These are phyloP conservation scores for Paulownia fortunei DNA, from an alignment of 257 asterid genomes.

Conservation along the genomic window DNA sequence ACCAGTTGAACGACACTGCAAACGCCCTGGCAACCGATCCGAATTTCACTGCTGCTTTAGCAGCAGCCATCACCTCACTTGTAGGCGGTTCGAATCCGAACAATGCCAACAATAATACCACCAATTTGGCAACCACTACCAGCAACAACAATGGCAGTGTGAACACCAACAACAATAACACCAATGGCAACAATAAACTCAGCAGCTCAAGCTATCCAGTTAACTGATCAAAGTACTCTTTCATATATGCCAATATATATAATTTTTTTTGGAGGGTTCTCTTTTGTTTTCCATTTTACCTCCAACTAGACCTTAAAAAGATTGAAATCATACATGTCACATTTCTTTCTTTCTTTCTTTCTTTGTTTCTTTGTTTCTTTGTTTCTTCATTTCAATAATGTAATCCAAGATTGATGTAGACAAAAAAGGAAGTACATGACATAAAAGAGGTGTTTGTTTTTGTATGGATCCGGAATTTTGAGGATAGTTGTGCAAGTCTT, in stretches of 20 bases:
- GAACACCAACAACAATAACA: constrained; percentile 42
- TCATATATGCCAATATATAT: constrained; percentile 27
- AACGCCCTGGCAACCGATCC: background rate
- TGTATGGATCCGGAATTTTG: constrained; percentile 47
- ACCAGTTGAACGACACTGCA: background rate
- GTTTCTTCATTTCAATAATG: constrained; percentile 44
- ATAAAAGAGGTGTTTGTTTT: too few species aligned
- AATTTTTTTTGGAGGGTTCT: constrained; percentile 28
- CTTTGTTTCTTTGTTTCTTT: too few species aligned
- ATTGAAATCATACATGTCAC: background rate
- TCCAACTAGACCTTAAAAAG: too few species aligned
- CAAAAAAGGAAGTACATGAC: background rate
- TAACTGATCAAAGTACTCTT: constrained; percentile 37
- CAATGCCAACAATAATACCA: constrained; percentile 26
- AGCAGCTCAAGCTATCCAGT: constrained; percentile 48
- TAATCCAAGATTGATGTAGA: constrained; percentile 23
- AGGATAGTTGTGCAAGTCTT: too few species aligned
- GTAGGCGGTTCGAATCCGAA: constrained; percentile 54
- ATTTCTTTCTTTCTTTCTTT: constrained; percentile 21
- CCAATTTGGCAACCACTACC: constrained; percentile 23
- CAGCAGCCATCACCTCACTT: constrained; percentile 72
- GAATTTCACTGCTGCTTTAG: constrained; percentile 62
- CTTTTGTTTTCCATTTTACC: constrained; percentile 10
- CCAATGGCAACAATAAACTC: constrained; percentile 56
- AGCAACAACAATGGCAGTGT: constrained; percentile 36